Base-by-base conservation (phyloP, 129 eudicot genomes). In the Cynara cardunculus region DNA sequence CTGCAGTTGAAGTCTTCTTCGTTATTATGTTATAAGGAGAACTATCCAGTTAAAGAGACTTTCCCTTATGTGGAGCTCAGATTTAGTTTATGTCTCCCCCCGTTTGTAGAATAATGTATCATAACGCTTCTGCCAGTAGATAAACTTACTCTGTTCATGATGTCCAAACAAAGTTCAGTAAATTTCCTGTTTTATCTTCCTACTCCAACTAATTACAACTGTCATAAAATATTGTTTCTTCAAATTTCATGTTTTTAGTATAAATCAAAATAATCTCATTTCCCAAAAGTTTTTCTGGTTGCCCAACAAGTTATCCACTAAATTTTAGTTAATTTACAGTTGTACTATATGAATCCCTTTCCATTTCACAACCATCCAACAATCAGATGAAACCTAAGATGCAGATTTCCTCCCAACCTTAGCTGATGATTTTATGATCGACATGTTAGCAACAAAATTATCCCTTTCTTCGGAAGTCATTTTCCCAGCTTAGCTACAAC, bases 61-160 rank as follows among this genome's bases (percentile, higher is more conserved):
- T 74, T 28, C 46, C 26, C 69, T 31, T 18, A 67, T 39, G 19
- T 68, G 82, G 67, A 61, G 44, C 67, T 27, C 31, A 37, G 7
- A 39, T 44, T 74, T 68, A 18, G 64, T 30, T 49, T 46, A 14
- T 7, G 7, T 16, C 35, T 46, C 16, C 67, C 19, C 19, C 53
- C 27, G 66, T 53, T 18, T 53, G 64, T 53, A 53, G 8, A 53
- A 53, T 37, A 34, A 1, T 53, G 7, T 14, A 65, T 32, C 62
- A 77, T 35, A 34, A 62, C 56, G 31, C 71, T 21, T 75, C 71
- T 76, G 71, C 30, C 61, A n/a, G 8, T 30, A 31, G 49, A 75
- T 75, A 21, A 56, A 28, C 28, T 75, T 27, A 18, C 28, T 37
- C 44, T 26, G 49, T 11, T 39, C 25, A 74, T 49, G 69, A 37